Conservation (phyloP, 345 rosid genomes). For the Eucalyptus urophylla region DNA sequence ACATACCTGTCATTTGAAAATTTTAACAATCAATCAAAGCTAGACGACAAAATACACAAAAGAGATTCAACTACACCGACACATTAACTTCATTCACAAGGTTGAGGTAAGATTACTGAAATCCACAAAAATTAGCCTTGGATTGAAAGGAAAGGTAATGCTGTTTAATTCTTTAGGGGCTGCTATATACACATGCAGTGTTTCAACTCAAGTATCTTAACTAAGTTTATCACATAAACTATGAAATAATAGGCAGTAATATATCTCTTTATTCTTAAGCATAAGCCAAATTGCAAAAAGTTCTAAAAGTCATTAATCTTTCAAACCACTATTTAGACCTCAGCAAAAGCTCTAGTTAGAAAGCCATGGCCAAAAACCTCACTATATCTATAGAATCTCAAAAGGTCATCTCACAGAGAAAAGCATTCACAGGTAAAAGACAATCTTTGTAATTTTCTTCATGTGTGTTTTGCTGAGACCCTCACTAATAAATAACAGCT, state of each 20-base stretch:
- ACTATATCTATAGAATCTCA: background rate
- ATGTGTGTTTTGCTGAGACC: background rate
- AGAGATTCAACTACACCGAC: background rate
- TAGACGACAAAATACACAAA: background rate
- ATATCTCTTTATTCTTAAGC: background rate
- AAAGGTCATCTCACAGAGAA: background rate
- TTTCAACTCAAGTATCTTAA: background rate
- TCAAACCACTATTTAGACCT: background rate
- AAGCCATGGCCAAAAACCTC: background rate
- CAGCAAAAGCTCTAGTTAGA: background rate
- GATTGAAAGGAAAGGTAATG: background rate
- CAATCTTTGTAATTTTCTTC: background rate
- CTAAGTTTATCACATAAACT: background rate
- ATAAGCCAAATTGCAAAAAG: background rate
- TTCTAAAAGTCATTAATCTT: background rate
- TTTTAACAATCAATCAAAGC: background rate
- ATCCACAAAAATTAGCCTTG: background rate
- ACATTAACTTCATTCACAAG: background rate
- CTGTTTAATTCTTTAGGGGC: background rate
- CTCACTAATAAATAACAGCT: background rate
- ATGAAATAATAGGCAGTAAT: background rate
- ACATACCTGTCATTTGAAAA: constrained; percentile 36
- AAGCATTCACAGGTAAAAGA: background rate
- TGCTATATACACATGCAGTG: background rate
- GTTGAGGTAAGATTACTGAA: background rate